Base-by-base conservation (phyloP, 257 asterid genomes). In the Solanum lycopersicoides region DNA sequence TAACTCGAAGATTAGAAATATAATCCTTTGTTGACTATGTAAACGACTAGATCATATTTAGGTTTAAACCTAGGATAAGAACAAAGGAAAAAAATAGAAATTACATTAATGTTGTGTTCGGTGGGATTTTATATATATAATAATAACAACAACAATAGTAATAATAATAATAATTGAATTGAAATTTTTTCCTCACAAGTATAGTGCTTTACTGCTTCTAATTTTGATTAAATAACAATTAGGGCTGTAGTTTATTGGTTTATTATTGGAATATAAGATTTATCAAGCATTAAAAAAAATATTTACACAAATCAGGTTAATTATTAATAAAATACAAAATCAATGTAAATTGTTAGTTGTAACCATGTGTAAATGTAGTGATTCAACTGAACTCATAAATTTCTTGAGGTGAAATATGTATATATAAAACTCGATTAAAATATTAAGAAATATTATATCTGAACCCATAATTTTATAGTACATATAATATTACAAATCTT, bases 391-490 rank as follows among this genome's bases (percentile, higher is more conserved):
- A 59, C 1, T 59, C 25, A 20, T 59, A 59, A 20, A 12, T 56
- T 56, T 44, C 0, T 3, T 11, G 3, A 44, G 0, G 13, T 8
- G 3, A 8, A 0, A 42, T 11, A 10, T 11, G 0, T 44, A 11
- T 44, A 3, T 20, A 12, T 56, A 56, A 56, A 56, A 20, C 3
- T 2, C 1, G 3, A 20, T 7, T 56, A 56, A 56, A 44, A 44
- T 44, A 11, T 11, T 44, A 3, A 44, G 0, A 56, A 56, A 59
- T 59, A 59, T 59, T 59, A 59, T 20, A 59, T 59, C 12, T 59
- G 2, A 59, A 59, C 1, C 0, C 25, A 20, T 59, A 59, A 59
- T 3, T 59, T 1, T 20, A 7, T 4, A 7, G 12, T 20, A 56
- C 25, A 56, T 56, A 56, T 2, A 18, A 56, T 56, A 56, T 56